Evolutionary conservation across 2,329 filamentous ascomycete species (phyloP), one percentile per base, ranked within the genome.

Genomic region (Aspergillus fumigatus): DNA sequence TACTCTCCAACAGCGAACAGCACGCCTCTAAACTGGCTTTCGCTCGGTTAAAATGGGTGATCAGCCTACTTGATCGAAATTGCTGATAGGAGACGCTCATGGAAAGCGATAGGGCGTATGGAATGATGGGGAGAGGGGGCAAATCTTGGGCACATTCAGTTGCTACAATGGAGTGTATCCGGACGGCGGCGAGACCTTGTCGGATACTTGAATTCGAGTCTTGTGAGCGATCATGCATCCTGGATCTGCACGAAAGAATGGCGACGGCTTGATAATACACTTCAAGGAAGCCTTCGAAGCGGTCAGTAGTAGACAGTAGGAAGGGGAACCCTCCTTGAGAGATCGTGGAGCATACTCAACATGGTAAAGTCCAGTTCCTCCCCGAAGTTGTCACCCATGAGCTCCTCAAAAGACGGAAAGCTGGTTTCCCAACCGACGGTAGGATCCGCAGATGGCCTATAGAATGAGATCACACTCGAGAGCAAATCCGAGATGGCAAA

Each of bases 31-130:
- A 59, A 19, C 70, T 70, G 38, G 65, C 61, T 51, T 69, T 72
- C n/a, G 72, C 69, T 43, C 70, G 69, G 41, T 73, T 66, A 40
- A 67, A 64, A 52, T 75, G 69, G 10, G 70, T 73, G 52, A 71
- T 77, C 9, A 82, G 69, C 51, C 75, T 79, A 55, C 79, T 79
- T 51, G 79, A 78, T 25, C 82, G 80, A 48, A 83, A 77, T 55
- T 83, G 79, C 17, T 82, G 79, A 62, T 85, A 84, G 2, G 81
- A 79, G 1, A 84, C 81, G 2, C 80, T 80, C 58, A 84, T 75
- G 3, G 81, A 80, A 5, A 85, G 72, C 1, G 80, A 78, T 19
- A 84, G 74, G 3, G 81, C 79, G 60, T 84, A 85, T 3, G 82
- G 81, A 14, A 84, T 74, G 4, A 84, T 73, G 1, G 82, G 82